Conservation (phyloP, 805 yeast species). For the Ogataea paradorogensis region DNA sequence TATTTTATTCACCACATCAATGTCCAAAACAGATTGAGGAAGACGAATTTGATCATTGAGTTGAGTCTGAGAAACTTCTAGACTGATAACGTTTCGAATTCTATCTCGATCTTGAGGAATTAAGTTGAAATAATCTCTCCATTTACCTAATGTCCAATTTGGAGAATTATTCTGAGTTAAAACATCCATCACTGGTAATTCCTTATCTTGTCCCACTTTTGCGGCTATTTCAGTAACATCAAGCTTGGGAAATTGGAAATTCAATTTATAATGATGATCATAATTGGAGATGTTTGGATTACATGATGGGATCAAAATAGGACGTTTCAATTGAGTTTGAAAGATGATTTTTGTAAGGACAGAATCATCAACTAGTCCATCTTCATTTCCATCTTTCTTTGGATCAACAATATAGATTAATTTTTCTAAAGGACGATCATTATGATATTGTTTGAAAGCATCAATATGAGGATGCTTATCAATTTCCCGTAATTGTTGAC, state of each 20-base stretch:
- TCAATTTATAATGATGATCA: slow-evolving; percentile 11
- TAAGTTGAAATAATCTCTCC: slow-evolving; percentile 69
- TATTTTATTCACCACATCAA: slow-evolving; percentile 67
- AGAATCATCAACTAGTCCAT: slow-evolving; percentile 27
- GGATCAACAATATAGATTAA: slow-evolving; percentile 31
- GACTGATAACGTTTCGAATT: slow-evolving; percentile 74
- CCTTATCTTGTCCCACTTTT: slow-evolving; percentile 57
- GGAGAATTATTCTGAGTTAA: slow-evolving; percentile 68
- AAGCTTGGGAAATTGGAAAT: slow-evolving; percentile 46
- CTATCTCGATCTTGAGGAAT: slow-evolving; percentile 51
- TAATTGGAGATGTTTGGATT: slow-evolving; percentile 15
- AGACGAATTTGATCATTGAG: slow-evolving; percentile 50
- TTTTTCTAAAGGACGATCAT: slow-evolving; percentile 25
- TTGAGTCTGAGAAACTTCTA: slow-evolving; percentile 65
- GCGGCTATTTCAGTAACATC: slow-evolving; percentile 56
- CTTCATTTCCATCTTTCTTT: slow-evolving; percentile 11
- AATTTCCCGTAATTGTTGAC: slow-evolving; percentile 49
- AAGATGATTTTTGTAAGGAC: slow-evolving; percentile 23
- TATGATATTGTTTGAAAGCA: slow-evolving; percentile 31
- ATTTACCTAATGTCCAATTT: slow-evolving; percentile 65
- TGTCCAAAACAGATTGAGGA: slow-evolving; percentile 61
- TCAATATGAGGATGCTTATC: slow-evolving; percentile 59
- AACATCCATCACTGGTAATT: slow-evolving; percentile 86
- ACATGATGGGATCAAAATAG: slow-evolving; percentile 33
- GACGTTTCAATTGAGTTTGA: slow-evolving; percentile 30